These are phyloP conservation scores for Dionaea muscipula DNA, from an alignment of 179 eudicot species.

Conservation along the genomic window DNA sequence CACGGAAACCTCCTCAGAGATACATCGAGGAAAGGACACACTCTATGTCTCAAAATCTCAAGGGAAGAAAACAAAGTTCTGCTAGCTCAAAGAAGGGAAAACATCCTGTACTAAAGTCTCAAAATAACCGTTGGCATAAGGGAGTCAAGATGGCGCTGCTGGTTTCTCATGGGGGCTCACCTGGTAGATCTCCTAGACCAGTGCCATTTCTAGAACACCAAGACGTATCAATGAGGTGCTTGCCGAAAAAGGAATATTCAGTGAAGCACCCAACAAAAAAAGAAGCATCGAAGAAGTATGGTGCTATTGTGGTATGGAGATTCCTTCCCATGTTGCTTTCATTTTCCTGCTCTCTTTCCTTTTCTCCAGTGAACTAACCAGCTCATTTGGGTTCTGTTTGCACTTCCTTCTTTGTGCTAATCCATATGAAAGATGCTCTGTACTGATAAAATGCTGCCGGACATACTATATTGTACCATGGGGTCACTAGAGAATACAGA, in stretches of 20 bases:
- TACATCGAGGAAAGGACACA: constrained; percentile 16
- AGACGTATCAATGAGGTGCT: not conserved
- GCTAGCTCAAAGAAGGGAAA: constrained; percentile 3
- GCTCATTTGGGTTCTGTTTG: too few relatives aligned
- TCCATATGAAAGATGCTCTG: too few relatives aligned
- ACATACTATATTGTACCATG: too few relatives aligned
- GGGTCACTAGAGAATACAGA: too few relatives aligned
- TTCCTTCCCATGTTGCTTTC: not conserved
- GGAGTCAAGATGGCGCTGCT: constrained; percentile 5
- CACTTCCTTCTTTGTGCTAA: too few relatives aligned
- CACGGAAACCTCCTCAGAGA: constrained; percentile 17
- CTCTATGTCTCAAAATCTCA: constrained; percentile 7
- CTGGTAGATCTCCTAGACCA: constrained; percentile 18
- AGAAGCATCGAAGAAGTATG: not conserved
- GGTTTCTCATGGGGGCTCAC: constrained; percentile 6
- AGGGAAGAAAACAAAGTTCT: constrained; percentile 11
- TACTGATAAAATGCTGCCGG: too few relatives aligned
- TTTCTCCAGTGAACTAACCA: not conserved
- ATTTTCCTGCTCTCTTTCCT: not conserved
- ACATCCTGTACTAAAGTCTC: constrained; percentile 6
- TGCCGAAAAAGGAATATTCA: too few relatives aligned
- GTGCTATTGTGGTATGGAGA: not conserved
- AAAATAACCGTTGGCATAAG: constrained; percentile 8
- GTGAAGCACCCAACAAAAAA: too few relatives aligned
- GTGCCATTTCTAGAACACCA: constrained; percentile 13